Evolutionary conservation across 2,329 filamentous ascomycete genomes (phyloP), one percentile per base, ranked within the genome.

Genomic region (Phaeosphaeria sp.): DNA sequence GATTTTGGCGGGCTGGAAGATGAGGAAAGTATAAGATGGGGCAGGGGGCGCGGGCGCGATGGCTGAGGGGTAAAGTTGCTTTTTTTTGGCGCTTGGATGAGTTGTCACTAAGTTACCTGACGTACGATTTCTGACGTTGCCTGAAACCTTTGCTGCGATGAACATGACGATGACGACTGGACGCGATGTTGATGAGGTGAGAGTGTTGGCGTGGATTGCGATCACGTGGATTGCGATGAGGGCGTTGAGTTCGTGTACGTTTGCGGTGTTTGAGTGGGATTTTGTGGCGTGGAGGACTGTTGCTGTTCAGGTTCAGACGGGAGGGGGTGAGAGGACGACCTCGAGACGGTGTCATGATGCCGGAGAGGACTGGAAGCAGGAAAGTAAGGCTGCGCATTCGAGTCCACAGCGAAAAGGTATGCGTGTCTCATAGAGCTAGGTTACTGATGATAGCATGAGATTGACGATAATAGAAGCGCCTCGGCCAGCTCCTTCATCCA

Each of bases 21-120:
- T n/a, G 20, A 20, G 15, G 18, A 36, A 9, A 49, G 24, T 55
- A 55, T 55, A 55, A 33, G 24, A 24, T 18, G 52, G 33, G 13
- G 36, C 30, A 30, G 51, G 22, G 18, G 20, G 21, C n/a, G 33
- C 51, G 27, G 43, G 33, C 3, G 15, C 22, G 9, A n/a, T 15
- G 17, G 44, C 11, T 20, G 25, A 8, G n/a, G 7, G 5, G 1
- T n/a, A 17, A 18, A 20, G 25, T 11, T 18, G 46, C 46, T 33
- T 48, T 33, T 36, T 36, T 33, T 27, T n/a, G n/a, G n/a, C n/a
- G n/a, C n/a, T n/a, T n/a, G n/a, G n/a, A n/a, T n/a, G n/a, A n/a
- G n/a, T n/a, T n/a, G n/a, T n/a, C n/a, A n/a, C n/a, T n/a, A n/a
- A n/a, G n/a, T n/a, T n/a, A n/a, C n/a, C n/a, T n/a, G n/a, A n/a